These are phyloP conservation scores for Alternaria triticina DNA, from an alignment of 2,329 filamentous ascomycete genomes.

Conservation along the genomic window DNA sequence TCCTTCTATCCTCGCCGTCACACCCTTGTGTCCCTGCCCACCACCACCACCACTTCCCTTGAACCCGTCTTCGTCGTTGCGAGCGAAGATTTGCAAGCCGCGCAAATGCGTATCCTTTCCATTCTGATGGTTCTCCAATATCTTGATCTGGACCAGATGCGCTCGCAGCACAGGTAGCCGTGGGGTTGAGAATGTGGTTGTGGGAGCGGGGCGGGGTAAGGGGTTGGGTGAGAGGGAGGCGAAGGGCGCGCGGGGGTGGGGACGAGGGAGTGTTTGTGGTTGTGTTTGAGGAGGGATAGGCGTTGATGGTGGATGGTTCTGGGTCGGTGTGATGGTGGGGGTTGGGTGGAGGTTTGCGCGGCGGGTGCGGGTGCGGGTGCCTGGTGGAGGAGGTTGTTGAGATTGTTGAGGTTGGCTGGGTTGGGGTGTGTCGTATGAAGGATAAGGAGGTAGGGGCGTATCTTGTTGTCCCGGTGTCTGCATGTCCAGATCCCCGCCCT, in stretches of 20 bases:
- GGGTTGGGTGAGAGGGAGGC: conserved; percentile 22
- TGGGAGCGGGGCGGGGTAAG: not conserved
- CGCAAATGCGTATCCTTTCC: conserved; percentile 98
- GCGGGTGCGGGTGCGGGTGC: not conserved
- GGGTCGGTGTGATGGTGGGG: not conserved
- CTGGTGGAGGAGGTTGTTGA: not conserved
- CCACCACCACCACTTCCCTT: conserved; percentile 9
- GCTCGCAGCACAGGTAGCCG: conserved; percentile 78
- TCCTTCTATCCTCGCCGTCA: conserved; percentile 18
- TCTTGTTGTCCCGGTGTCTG: conserved; percentile 8
- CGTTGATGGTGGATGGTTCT: not conserved
- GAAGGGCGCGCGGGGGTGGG: conserved; percentile 26
- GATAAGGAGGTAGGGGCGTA: not conserved
- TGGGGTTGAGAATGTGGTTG: conserved; percentile 54
- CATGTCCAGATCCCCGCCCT: not conserved
- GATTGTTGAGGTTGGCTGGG: not conserved
- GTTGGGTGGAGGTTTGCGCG: not conserved
- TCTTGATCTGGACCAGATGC: conserved; percentile 87
- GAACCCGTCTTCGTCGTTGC: conserved; percentile 42
- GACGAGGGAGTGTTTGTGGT: conserved; percentile 16
- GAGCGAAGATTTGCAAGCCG: conserved; percentile 83
- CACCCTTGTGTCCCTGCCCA: conserved; percentile 4
- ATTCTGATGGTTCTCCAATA: conserved; percentile 98
- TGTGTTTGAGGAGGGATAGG: conserved; percentile 1
- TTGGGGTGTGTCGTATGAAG: not conserved